A percentile compares a stretch with the other conserved stretches of the same genome.
These are phyloP conservation scores for Boletus insuetus DNA, from an alignment of 768 basidiomycete genomes.

Conservation along the genomic window DNA sequence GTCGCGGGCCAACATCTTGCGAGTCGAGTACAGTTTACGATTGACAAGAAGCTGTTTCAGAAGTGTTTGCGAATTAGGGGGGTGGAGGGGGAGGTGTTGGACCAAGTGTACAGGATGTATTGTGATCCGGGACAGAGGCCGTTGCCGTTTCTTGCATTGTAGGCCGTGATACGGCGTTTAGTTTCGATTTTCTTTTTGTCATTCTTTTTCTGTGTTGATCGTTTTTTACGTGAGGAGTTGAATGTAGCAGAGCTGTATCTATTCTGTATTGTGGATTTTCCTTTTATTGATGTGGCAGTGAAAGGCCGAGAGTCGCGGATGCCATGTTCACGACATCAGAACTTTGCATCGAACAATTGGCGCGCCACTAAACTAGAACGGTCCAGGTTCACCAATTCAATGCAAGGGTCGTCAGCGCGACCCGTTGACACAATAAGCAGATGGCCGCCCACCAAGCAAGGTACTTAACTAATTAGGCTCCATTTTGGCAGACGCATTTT, in stretches of 20 bases:
- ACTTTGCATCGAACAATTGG: too few species aligned
- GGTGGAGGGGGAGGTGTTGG: slow-evolving; percentile 53
- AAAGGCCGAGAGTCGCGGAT: too few species aligned
- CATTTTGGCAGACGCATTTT: background rate
- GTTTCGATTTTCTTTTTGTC: background rate
- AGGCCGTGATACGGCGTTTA: background rate
- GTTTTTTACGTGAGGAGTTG: background rate
- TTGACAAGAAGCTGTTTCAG: slow-evolving; percentile 77
- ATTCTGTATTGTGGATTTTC: slow-evolving; percentile 20
- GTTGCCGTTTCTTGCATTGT: slow-evolving; percentile 23
- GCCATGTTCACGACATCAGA: too few species aligned
- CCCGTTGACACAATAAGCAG: too few species aligned
- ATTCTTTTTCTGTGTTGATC: background rate
- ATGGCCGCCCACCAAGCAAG: too few species aligned
- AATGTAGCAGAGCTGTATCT: slow-evolving; percentile 22
- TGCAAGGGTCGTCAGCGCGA: too few species aligned
- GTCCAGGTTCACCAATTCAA: too few species aligned
- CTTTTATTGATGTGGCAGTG: too few species aligned
- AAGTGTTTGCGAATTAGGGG: slow-evolving; percentile 70
- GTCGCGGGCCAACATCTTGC: slow-evolving; percentile 84
- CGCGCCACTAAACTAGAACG: too few species aligned
- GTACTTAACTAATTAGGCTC: too few species aligned
- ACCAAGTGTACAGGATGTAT: slow-evolving; percentile 44
- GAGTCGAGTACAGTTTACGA: slow-evolving; percentile 61
- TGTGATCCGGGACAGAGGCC: slow-evolving; percentile 20